These are phyloP conservation scores for Capsicum chinense DNA, from an alignment of 257 asterid genomes.

Conservation along the genomic window DNA sequence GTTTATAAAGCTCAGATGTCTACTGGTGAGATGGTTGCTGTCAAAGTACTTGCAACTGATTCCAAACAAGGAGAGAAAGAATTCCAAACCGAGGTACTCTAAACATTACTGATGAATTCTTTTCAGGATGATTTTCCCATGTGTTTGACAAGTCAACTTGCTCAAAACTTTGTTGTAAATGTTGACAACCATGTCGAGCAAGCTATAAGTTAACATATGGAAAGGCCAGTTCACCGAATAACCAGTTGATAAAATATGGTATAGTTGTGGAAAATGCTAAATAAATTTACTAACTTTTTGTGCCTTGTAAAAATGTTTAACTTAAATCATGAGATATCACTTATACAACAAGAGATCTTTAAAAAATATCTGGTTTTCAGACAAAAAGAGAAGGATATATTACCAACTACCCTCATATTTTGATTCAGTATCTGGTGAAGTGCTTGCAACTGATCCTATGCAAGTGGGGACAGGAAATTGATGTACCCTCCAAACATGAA, in stretches of 20 bases:
- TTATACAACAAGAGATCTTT: background rate
- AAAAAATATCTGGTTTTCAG: background rate
- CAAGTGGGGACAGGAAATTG: background rate
- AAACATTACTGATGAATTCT: slow-evolving; percentile 22
- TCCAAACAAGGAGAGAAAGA: slow-evolving; percentile 96
- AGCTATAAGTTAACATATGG: background rate
- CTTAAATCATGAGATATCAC: slow-evolving; percentile 6
- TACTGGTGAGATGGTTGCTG: slow-evolving; percentile 87
- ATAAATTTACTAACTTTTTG: background rate
- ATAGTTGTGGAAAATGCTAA: background rate
- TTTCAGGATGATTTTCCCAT: background rate
- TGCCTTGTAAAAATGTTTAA: background rate
- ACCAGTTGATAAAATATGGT: slow-evolving; percentile 6
- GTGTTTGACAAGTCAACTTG: slow-evolving; percentile 16
- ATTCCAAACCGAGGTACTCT: slow-evolving; percentile 87
- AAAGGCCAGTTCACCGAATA: slow-evolving; percentile 14
- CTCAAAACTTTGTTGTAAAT: slow-evolving; percentile 13
- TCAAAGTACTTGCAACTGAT: slow-evolving; percentile 89
- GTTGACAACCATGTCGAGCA: background rate
- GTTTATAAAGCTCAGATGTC: slow-evolving; percentile 90
- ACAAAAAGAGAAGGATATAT: background rate
- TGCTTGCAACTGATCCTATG: slow-evolving; percentile 16
- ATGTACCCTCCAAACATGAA: background rate
- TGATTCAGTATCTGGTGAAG: background rate
- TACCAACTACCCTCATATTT: background rate